Base-by-base conservation (phyloP, 768 basidiomycete species). In the Harrya chromipes region DNA sequence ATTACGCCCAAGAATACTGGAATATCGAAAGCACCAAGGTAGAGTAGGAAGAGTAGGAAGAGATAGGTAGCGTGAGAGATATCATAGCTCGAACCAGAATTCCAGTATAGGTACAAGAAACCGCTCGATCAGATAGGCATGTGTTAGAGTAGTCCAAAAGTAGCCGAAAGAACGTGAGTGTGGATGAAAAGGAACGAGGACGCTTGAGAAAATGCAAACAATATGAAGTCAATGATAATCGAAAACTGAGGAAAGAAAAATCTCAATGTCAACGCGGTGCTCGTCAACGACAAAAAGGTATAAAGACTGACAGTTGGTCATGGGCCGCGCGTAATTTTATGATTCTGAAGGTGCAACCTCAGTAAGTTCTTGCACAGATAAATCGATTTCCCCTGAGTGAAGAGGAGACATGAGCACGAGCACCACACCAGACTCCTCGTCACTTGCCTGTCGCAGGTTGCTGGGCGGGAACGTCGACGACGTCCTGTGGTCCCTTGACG, bases 1-100 rank as follows among this genome's bases (percentile, higher is more conserved):
- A 93, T 65, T 95, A 95, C 60, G 93, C 92, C 1, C 92, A 95
- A 69, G 82, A 84, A 60, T 87, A 84, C 68, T 89, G 86, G 86
- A 89, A 86, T 64, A 74, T 88, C 35, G 86, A 89, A 59, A 72
- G 76, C 48, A 60, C 55, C 53, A 68, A 64, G 31, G 59, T 72
- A 38, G 52, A 67, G 35, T 70, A 53, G 27, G n/a, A 14, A 41
- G 29, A 34, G 5, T 16, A 34, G 24, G 17, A 50, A 27, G 35
- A 27, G 21, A 37, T 36, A 29, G 14, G 40, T 29, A 9, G 23
- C 23, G 27, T 6, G 12, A 1, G 26, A 20, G 27, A 38, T 46
- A 53, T 53, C 53, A 54, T 58, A 58, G 21, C 6, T 17, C 16
- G 36, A 53, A 59, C 41, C 46, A 23, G 46, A 56, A 29, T 29